Evolutionary conservation across 2,329 filamentous ascomycete genomes (phyloP).

Genomic region (Claviceps cyperi): DNA sequence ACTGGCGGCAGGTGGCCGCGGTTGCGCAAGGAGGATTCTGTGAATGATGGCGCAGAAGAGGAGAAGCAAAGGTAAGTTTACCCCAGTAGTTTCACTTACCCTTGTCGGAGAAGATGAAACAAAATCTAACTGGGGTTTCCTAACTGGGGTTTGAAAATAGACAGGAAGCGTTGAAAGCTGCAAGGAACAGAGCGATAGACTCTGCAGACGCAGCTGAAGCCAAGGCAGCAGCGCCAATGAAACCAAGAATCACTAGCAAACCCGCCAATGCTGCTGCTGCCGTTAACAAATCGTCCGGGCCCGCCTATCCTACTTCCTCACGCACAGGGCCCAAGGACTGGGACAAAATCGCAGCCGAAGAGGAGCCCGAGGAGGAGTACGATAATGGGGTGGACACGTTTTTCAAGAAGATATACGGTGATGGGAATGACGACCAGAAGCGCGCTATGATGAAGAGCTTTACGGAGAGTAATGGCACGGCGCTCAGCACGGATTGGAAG

Average conservation of each 20-base stretch:
- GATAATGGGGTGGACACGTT: constrained; percentile 58
- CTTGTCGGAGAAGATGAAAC: too few species aligned
- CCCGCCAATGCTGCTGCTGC: not conserved
- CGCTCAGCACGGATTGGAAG: constrained; percentile 81
- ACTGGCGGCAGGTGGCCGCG: constrained; percentile 56
- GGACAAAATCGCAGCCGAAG: constrained; percentile 55
- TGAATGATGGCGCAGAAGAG: not conserved
- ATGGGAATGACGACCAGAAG: constrained; percentile 62
- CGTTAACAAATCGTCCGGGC: constrained; percentile 16
- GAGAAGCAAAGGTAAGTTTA: not conserved
- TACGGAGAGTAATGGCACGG: constrained; percentile 82
- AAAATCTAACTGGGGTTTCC: not conserved
- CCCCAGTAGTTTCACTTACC: not conserved
- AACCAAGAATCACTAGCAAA: not conserved
- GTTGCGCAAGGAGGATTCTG: constrained; percentile 10
- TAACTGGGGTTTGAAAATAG: too few species aligned
- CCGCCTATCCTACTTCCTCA: constrained; percentile 76
- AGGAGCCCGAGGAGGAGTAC: constrained; percentile 35
- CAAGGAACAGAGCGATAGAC: not conserved
- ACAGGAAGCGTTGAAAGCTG: not conserved
- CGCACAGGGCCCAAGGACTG: constrained; percentile 75
- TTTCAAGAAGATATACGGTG: constrained; percentile 80
- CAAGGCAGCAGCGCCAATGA: not conserved
- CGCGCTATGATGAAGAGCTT: constrained; percentile 98
- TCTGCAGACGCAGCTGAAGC: not conserved